Percentiles rank a stretch among this genome's conserved stretches.
These are phyloP conservation scores for Geosiphon pyriformis DNA, from an alignment of 192 early-diverging fungal genomes.

Conservation along the genomic window DNA sequence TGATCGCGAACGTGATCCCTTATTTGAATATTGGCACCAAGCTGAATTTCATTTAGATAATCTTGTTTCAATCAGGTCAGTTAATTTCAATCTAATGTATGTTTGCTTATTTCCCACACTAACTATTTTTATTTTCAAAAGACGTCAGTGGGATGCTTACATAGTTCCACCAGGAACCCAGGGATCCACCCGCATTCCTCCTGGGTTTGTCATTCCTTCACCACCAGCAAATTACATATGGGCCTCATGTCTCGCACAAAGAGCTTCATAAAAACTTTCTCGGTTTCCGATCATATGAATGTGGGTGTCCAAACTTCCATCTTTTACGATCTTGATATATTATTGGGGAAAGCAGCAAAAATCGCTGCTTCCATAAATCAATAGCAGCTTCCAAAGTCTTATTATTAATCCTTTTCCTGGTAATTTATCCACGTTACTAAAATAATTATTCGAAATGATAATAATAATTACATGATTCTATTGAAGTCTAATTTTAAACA, in stretches of 20 bases:
- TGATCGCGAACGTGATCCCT: constrained; percentile 24
- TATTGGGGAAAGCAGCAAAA: no score
- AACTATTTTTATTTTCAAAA: background rate
- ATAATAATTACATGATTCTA: no score
- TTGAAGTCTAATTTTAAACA: no score
- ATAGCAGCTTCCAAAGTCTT: no score
- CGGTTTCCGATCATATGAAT: no score
- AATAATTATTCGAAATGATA: no score
- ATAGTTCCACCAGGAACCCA: constrained; percentile 7
- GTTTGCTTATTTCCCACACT: background rate
- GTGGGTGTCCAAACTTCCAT: no score
- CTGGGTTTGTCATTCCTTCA: constrained; percentile 27
- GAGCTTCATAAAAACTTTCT: no score
- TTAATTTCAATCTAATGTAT: background rate
- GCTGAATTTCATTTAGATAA: constrained; percentile 25
- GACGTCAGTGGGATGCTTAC: constrained; percentile 31
- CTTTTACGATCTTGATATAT: no score
- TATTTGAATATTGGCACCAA: constrained; percentile 29
- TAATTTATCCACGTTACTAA: no score
- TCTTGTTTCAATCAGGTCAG: constrained; percentile 22
- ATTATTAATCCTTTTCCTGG: no score
- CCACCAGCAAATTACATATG: constrained; percentile 36
- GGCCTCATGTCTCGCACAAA: constrained; percentile 28
- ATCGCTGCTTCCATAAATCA: no score
- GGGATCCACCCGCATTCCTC: constrained; percentile 25